Evolutionary conservation across 257 asterid species (phyloP).

Genomic region (Solanum ossicruentum): DNA sequence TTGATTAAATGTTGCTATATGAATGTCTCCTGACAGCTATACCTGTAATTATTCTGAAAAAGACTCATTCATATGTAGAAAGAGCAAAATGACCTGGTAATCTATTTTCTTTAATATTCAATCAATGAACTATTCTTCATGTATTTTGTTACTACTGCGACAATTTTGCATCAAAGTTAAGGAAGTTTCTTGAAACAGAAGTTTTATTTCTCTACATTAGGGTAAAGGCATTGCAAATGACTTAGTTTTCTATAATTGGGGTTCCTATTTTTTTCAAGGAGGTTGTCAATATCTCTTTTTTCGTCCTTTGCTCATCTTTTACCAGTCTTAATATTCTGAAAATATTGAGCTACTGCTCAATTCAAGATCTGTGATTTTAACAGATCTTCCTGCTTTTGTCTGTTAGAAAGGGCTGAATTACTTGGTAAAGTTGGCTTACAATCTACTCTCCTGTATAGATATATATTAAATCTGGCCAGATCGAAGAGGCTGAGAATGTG

Average conservation of each 20-base stretch:
- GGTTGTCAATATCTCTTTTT: background rate
- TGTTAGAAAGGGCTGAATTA: background rate
- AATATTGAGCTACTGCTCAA: background rate
- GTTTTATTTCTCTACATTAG: background rate
- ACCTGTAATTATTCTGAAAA: background rate
- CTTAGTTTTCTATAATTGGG: background rate
- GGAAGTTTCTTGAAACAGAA: background rate
- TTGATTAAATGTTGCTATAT: background rate
- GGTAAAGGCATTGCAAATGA: background rate
- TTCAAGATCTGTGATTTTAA: background rate
- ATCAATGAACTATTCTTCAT: background rate
- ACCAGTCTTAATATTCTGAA: background rate
- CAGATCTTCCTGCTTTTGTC: background rate
- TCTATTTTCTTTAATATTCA: too few relatives aligned
- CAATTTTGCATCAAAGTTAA: background rate
- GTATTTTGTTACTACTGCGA: background rate
- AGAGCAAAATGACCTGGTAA: background rate
- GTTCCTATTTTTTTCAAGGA: background rate
- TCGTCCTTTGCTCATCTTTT: background rate
- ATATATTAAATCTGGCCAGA: conserved; percentile 44
- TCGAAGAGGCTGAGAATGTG: conserved; percentile 56
- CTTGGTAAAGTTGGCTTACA: background rate
- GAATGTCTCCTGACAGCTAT: background rate
- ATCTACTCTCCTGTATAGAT: conserved; percentile 25
- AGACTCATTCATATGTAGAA: background rate